Evolutionary conservation across 192 early-diverging fungal genomes (phyloP).

Genomic region (Spinellus fusiger): DNA sequence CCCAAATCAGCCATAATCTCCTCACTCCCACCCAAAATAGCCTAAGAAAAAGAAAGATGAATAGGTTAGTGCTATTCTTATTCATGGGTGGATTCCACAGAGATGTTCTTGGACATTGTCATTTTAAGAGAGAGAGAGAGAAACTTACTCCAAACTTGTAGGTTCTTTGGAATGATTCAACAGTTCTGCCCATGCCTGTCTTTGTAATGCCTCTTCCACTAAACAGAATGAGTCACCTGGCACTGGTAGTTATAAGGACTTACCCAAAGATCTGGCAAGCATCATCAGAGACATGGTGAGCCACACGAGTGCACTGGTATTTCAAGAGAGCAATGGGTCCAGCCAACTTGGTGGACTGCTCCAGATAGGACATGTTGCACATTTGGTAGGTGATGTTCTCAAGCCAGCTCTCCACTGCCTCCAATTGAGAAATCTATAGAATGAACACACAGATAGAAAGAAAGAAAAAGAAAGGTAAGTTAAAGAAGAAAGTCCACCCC

Average conservation of each 20-base stretch:
- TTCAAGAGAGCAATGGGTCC: constrained; percentile 63
- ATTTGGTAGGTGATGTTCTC: constrained; percentile 67
- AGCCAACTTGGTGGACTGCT: constrained; percentile 55
- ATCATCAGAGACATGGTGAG: constrained; percentile 55
- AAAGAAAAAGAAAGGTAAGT: constrained; percentile 2
- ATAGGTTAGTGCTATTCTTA: neutral
- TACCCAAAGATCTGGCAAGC: constrained; percentile 67
- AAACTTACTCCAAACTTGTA: constrained; percentile 54
- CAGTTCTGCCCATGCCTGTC: constrained; percentile 62
- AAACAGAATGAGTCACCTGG: neutral
- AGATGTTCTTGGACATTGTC: too few species aligned
- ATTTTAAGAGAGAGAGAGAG: neutral
- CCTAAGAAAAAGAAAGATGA: constrained; percentile 11
- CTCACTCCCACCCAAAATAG: constrained; percentile 41
- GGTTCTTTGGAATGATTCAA: constrained; percentile 59
- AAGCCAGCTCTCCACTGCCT: constrained; percentile 49
- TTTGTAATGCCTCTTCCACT: constrained; percentile 59
- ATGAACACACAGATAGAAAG: neutral
- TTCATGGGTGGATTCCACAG: neutral
- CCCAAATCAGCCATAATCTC: constrained; percentile 59
- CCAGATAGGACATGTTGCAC: constrained; percentile 59
- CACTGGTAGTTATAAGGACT: neutral
- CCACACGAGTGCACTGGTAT: constrained; percentile 49
- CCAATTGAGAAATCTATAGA: constrained; percentile 8
- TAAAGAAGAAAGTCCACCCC: neutral